These are phyloP conservation scores for Amniculicola lignicola DNA, from an alignment of 495 filamentous ascomycete species.

Conservation along the genomic window DNA sequence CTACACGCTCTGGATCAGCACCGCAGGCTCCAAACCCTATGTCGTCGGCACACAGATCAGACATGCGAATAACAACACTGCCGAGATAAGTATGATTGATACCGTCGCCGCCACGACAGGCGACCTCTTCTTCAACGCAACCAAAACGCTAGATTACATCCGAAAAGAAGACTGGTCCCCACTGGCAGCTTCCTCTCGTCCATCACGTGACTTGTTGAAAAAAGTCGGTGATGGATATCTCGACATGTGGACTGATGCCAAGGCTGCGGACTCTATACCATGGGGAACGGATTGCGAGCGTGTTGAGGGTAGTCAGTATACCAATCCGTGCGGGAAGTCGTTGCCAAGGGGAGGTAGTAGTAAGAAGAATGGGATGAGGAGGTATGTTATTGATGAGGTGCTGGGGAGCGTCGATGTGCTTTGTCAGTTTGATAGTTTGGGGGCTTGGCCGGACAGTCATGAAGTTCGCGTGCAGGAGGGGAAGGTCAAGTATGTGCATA, in stretches of 20 bases:
- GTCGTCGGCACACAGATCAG: conserved; percentile 44
- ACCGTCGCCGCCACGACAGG: conserved; percentile 50
- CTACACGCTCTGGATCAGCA: conserved; percentile 44
- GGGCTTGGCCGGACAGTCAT: conserved; percentile 48
- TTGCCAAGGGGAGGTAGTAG: conserved; percentile 44
- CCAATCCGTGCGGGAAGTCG: conserved; percentile 43
- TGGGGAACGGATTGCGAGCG: conserved; percentile 51
- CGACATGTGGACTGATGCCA: conserved; percentile 51
- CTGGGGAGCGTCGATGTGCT: conserved; percentile 48
- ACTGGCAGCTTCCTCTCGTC: conserved; percentile 32
- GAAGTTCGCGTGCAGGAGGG: conserved; percentile 47
- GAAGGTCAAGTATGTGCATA: conserved; percentile 48
- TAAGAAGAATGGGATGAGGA: conserved; percentile 43
- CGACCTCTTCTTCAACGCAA: conserved; percentile 49
- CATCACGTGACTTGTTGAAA: conserved; percentile 44
- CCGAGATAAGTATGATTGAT: conserved; percentile 44
- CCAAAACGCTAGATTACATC: conserved; percentile 45
- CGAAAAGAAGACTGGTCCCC: conserved; percentile 46
- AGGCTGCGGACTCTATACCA: conserved; percentile 45
- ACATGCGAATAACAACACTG: conserved; percentile 39
- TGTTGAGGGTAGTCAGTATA: conserved; percentile 45
- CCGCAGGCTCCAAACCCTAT: conserved; percentile 29
- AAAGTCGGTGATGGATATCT: conserved; percentile 48
- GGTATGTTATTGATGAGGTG: conserved; percentile 53
- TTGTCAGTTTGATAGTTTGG: conserved; percentile 48